Percentiles rank a stretch among this genome's conserved stretches.
Evolutionary conservation across 768 basidiomycete genomes (phyloP).

Genomic region (Termitomyces sp.): DNA sequence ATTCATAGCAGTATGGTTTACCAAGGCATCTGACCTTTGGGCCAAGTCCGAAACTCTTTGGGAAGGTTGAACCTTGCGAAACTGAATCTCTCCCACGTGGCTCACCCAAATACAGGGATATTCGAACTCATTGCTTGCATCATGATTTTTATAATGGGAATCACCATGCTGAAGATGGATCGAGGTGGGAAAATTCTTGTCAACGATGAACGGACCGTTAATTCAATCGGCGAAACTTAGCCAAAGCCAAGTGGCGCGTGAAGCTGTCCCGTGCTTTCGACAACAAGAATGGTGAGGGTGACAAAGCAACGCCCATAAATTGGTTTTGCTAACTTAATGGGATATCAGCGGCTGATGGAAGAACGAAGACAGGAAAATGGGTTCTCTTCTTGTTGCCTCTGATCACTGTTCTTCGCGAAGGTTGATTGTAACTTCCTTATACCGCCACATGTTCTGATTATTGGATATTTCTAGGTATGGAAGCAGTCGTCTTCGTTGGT

Average conservation of each 20-base stretch:
- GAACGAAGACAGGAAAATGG: constrained; percentile 67
- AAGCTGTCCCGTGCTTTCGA: constrained; percentile 82
- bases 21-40: constrained; percentile 83
- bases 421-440: constrained; percentile 25
- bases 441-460: background rate
- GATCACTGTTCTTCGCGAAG: constrained; percentile 91
- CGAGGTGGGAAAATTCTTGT: constrained; percentile 29
- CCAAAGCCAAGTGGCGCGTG: constrained; percentile 91
- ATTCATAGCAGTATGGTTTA: constrained; percentile 95
- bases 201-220: no score
- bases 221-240: constrained; percentile 21
- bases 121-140: constrained; percentile 67
- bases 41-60: constrained; percentile 79
- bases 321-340: background rate
- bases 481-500: constrained; percentile 91
- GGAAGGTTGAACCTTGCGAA: constrained; percentile 64
- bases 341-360: constrained; percentile 38
- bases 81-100: background rate
- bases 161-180: constrained; percentile 95
- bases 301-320: background rate
- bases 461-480: constrained; percentile 46
- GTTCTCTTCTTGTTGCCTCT: constrained; percentile 85
- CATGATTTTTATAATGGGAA: constrained; percentile 90
- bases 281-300: constrained; percentile 23
- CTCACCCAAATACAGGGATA: constrained; percentile 36